phyloP scores from a whole-genome alignment of 495 filamentous ascomycete species.

The Xylaria flabelliformis region DNA sequence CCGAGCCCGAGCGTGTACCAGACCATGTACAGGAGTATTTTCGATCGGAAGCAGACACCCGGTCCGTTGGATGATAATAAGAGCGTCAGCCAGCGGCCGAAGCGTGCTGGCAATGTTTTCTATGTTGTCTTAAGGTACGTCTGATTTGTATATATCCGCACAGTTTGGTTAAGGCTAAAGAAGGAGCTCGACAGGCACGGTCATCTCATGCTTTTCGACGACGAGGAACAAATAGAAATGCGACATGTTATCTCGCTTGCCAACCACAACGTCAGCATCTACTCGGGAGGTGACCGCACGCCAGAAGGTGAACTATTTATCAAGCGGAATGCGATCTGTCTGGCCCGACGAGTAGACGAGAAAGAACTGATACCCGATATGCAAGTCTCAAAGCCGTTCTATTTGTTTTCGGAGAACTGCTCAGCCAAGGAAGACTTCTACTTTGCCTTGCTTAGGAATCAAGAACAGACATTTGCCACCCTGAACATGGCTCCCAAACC shows the following conservation, averaged over 20 bases:
- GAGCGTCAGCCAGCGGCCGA: constrained; percentile 63
- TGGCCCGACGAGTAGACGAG: constrained; percentile 71
- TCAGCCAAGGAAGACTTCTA: constrained; percentile 99
- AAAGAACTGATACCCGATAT: constrained; percentile 59
- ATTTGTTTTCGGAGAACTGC: constrained; percentile 89
- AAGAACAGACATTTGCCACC: constrained; percentile 67
- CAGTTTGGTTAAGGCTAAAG: constrained; percentile 5
- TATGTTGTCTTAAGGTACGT: constrained; percentile 85
- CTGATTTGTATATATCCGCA: neutral
- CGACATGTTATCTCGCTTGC: constrained; percentile 92
- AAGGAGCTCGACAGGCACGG: constrained; percentile 69
- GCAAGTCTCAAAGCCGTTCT: constrained; percentile 79
- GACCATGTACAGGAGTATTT: constrained; percentile 95
- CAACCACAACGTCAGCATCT: constrained; percentile 85
- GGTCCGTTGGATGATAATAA: constrained; percentile 57
- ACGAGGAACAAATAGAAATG: constrained; percentile 86
- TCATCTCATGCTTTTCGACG: constrained; percentile 96
- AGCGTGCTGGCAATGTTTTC: constrained; percentile 87
- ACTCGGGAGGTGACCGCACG: constrained; percentile 79
- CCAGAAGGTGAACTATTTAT: constrained; percentile 94
- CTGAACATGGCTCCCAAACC: constrained; percentile 69
- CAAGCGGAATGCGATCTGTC: constrained; percentile 91
- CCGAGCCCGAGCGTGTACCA: constrained; percentile 95
- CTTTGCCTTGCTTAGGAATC: constrained; percentile 85
- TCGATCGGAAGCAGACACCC: constrained; percentile 75